Evolutionary conservation across 2,329 filamentous ascomycete genomes (phyloP).

Genomic region (Moelleriella libera): DNA sequence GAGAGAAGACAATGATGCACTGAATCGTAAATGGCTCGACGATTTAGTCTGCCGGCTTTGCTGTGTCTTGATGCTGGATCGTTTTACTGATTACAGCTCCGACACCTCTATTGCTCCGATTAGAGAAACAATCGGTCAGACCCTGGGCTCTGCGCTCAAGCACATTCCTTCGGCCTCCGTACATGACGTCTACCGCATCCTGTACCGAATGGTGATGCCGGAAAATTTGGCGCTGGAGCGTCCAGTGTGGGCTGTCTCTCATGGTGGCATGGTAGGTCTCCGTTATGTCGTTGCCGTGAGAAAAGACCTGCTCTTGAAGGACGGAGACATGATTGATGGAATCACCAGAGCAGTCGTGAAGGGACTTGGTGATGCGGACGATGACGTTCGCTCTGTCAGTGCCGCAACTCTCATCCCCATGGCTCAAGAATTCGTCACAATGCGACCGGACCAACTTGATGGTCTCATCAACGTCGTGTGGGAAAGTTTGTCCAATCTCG

Average conservation of each 20-base stretch:
- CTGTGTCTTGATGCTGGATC: constrained; percentile 92
- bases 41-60: constrained; percentile 90
- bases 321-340: constrained; percentile 79
- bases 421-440: constrained; percentile 81
- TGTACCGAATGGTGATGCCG: constrained; percentile 88
- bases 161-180: constrained; percentile 72
- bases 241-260: constrained; percentile 85
- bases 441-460: constrained; percentile 66
- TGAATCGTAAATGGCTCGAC: constrained; percentile 81
- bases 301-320: constrained; percentile 77
- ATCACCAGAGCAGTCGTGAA: constrained; percentile 90
- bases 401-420: constrained; percentile 96
- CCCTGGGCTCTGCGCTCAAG: constrained; percentile 74
- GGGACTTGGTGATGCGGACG: constrained; percentile 77
- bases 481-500: constrained; percentile 93
- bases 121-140: constrained; percentile 87
- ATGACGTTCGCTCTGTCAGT: constrained; percentile 92
- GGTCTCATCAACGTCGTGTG: constrained; percentile 87
- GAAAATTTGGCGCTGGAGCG: constrained; percentile 60
- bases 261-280: constrained; percentile 94
- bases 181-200: constrained; percentile 66
- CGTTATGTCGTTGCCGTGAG: constrained; percentile 90
- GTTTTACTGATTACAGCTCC: constrained; percentile 94
- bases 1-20: constrained; percentile 57
- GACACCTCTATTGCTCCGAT: constrained; percentile 96